These are phyloP conservation scores for Vitis riparia DNA, from an alignment of 164 flowering plant genomes.

Conservation along the genomic window DNA sequence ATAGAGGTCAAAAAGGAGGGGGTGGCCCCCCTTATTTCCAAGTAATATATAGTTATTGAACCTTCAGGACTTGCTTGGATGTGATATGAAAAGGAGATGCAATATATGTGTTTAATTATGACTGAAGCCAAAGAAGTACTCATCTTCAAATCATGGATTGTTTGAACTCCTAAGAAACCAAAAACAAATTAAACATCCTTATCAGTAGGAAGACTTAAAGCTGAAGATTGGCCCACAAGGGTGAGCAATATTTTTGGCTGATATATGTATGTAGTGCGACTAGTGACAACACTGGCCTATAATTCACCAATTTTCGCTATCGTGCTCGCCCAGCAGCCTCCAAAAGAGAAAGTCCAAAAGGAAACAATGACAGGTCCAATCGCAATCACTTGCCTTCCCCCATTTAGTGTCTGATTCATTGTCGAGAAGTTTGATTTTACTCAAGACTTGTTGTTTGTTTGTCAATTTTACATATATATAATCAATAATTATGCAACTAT, in stretches of 20 bases:
- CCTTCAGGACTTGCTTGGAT: no score
- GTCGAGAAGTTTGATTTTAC: neutral
- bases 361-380: slow-evolving; percentile 1
- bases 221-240: slow-evolving; percentile 8
- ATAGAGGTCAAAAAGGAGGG: no score
- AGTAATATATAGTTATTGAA: no score
- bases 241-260: neutral
- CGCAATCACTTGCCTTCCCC: neutral
- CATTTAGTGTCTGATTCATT: neutral
- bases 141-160: no score
- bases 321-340: slow-evolving; percentile 15
- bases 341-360: slow-evolving; percentile 14
- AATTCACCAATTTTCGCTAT: neutral
- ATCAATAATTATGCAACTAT: neutral
- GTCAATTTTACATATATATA: neutral
- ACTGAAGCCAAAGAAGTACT: no score
- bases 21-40: no score
- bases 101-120: no score
- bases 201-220: slow-evolving; percentile 7
- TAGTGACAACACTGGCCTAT: slow-evolving; percentile 4
- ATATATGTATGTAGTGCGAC: neutral
- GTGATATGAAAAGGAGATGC: no score
- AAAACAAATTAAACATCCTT: neutral
- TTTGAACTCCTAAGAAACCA: no score
- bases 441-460: neutral